Evolutionary conservation across 2,329 filamentous ascomycete genomes (phyloP).

Genomic region (Verticillium longisporum): DNA sequence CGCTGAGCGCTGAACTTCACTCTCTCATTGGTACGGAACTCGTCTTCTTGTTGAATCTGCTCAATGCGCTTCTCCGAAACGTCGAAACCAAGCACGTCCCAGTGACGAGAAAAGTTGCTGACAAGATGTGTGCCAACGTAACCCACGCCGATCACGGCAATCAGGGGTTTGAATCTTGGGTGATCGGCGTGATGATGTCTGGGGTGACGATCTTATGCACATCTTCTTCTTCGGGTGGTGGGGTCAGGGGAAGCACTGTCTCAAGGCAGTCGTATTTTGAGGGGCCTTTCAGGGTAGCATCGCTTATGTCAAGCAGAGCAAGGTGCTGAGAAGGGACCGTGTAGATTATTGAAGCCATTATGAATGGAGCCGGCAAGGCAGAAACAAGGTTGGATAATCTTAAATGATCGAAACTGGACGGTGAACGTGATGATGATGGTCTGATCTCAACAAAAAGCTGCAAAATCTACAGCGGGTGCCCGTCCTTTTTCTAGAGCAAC

Average conservation of each 20-base stretch:
- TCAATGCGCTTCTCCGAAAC: conserved; percentile 31
- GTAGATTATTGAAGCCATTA: background rate
- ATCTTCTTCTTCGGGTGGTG: background rate
- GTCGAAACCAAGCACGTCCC: conserved; percentile 38
- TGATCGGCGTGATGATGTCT: background rate
- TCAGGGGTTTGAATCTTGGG: conserved; percentile 18
- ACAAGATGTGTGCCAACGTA: conserved; percentile 46
- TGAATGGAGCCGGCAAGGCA: background rate
- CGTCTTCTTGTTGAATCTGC: conserved; percentile 20
- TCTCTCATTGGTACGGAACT: background rate
- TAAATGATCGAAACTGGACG: background rate
- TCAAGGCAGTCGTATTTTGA: background rate
- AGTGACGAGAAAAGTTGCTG: conserved; percentile 31
- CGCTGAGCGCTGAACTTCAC: background rate
- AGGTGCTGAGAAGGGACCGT: background rate
- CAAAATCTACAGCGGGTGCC: background rate
- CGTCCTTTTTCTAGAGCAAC: background rate
- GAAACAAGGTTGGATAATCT: background rate
- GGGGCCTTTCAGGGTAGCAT: background rate
- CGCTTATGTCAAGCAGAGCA: background rate
- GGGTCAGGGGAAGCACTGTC: background rate
- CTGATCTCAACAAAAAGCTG: too few relatives aligned
- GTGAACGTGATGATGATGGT: background rate
- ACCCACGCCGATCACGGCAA: conserved; percentile 45
- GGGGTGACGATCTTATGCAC: background rate